Conservation (phyloP, 306 rosid genomes). For the Prinsepia uniflora region DNA sequence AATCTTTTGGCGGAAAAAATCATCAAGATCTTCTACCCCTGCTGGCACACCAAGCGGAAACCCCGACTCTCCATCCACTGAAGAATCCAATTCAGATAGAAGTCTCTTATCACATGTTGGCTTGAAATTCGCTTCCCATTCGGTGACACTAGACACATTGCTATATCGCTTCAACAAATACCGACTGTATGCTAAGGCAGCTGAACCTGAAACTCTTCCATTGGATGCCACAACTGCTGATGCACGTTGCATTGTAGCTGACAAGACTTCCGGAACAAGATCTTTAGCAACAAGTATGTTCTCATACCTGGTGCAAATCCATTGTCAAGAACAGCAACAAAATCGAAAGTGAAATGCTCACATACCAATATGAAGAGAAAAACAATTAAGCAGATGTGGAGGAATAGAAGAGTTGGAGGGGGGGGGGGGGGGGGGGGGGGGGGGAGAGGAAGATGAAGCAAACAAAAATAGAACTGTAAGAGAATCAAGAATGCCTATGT, state of each 20-base stretch:
- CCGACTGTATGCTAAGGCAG: constrained; percentile 54
- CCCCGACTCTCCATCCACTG: constrained; percentile 73
- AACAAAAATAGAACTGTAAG: neutral
- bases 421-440: neutral
- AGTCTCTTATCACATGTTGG: constrained; percentile 70
- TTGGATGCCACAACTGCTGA: constrained; percentile 60
- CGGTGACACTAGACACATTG: constrained; percentile 63
- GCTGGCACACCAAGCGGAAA: constrained; percentile 82
- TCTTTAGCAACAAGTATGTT: constrained; percentile 72
- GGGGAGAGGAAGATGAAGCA: neutral
- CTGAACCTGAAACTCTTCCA: constrained; percentile 78
- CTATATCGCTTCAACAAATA: constrained; percentile 67
- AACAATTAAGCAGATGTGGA: neutral
- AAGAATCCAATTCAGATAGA: constrained; percentile 66
- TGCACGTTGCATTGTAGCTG: constrained; percentile 59
- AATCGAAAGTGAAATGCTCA: constrained; percentile 3
- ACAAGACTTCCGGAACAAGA: constrained; percentile 72
- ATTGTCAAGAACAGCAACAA: constrained; percentile 20
- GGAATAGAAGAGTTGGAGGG: neutral
- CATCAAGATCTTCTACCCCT: constrained; percentile 95
- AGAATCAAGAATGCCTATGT: neutral
- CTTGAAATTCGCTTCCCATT: constrained; percentile 85
- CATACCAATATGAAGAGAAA: neutral
- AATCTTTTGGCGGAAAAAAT: constrained; percentile 81
- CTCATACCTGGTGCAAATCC: constrained; percentile 78